A percentile compares a stretch with the other conserved stretches of the same genome.
Conservation (phyloP, 768 basidiomycete genomes). For the Pleurotus cornucopiae region DNA sequence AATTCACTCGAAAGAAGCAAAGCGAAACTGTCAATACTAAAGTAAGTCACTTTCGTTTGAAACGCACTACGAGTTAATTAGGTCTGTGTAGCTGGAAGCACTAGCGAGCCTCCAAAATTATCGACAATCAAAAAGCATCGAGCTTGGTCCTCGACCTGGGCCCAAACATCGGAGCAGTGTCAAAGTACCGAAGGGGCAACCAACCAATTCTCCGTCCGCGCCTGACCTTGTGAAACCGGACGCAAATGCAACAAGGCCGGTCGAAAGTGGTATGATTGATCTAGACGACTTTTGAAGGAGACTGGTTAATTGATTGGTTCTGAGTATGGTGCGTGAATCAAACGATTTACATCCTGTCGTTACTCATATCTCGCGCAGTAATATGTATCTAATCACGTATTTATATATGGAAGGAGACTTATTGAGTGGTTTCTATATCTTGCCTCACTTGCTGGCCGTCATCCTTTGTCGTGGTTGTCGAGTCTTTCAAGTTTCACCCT, state of each 20-base stretch:
- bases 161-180: conserved; percentile 62
- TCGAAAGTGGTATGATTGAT: background rate
- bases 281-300: background rate
- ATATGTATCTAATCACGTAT: too few relatives aligned
- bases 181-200: conserved; percentile 11
- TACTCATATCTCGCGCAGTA: too few relatives aligned
- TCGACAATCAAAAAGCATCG: conserved; percentile 39
- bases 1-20: conserved; percentile 40
- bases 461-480: too few relatives aligned
- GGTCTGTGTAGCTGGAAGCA: conserved; percentile 41
- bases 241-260: background rate
- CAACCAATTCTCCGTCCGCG: background rate
- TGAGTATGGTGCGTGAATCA: background rate
- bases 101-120: conserved; percentile 48
- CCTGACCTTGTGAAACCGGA: background rate
- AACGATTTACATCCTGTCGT: background rate
- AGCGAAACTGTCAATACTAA: conserved; percentile 47
- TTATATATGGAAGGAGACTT: too few relatives aligned
- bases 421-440: too few relatives aligned
- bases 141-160: conserved; percentile 62
- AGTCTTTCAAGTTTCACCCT: too few relatives aligned
- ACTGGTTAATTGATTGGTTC: too few relatives aligned
- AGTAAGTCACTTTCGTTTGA: conserved; percentile 30
- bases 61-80: background rate
- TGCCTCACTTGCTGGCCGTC: background rate